These are phyloP conservation scores for Corrigiola litoralis DNA, from an alignment of 179 eudicot species.

Conservation along the genomic window DNA sequence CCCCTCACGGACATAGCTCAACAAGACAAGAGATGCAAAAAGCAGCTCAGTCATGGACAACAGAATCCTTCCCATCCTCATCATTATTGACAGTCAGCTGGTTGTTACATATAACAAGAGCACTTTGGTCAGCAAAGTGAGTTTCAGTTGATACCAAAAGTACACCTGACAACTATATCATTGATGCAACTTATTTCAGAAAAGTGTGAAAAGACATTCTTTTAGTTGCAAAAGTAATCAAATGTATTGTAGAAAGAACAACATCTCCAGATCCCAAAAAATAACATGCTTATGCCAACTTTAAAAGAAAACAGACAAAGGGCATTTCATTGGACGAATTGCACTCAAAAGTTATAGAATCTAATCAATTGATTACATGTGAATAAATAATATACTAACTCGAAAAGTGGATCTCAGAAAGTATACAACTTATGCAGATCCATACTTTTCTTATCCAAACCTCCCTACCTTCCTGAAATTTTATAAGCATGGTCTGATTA, in stretches of 20 bases:
- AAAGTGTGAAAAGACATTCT: too few relatives aligned
- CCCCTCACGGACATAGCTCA: slow-evolving; percentile 42
- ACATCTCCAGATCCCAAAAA: too few relatives aligned
- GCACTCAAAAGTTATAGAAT: too few relatives aligned
- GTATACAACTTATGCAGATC: neutral
- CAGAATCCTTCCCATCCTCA: slow-evolving; percentile 33
- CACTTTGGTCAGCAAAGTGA: too few relatives aligned
- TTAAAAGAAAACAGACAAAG: neutral
- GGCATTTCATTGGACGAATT: neutral
- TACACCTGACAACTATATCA: too few relatives aligned
- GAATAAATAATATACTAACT: too few relatives aligned
- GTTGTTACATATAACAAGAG: slow-evolving; percentile 15
- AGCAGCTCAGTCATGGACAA: slow-evolving; percentile 32
- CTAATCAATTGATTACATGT: too few relatives aligned
- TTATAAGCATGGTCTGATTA: too few relatives aligned
- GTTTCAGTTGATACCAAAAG: too few relatives aligned
- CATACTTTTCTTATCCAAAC: neutral
- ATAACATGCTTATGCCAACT: neutral
- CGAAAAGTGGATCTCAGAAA: neutral
- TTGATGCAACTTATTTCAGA: neutral
- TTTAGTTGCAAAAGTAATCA: too few relatives aligned
- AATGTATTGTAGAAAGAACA: neutral
- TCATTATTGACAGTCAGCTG: slow-evolving; percentile 29
- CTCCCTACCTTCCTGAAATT: neutral
- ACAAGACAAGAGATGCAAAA: slow-evolving; percentile 35